Evolutionary conservation across 768 basidiomycete genomes (phyloP).

Genomic region (Tylopilus rubrobrunneus): DNA sequence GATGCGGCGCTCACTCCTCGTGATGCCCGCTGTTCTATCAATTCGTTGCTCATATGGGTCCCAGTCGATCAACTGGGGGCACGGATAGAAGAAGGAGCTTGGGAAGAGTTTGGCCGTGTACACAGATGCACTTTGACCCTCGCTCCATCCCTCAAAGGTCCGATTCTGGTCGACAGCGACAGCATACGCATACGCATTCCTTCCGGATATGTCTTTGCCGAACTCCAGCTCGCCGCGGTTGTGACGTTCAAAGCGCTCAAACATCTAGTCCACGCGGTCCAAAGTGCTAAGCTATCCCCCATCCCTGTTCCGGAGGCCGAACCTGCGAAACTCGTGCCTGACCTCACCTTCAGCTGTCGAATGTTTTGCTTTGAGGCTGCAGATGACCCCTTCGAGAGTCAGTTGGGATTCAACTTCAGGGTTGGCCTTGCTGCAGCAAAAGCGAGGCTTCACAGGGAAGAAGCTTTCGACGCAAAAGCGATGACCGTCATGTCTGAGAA

Average conservation of each 20-base stretch:
- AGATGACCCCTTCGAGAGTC: slow-evolving; percentile 82
- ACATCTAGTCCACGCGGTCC: slow-evolving; percentile 59
- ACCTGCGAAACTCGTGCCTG: slow-evolving; percentile 66
- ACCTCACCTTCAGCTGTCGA: slow-evolving; percentile 54
- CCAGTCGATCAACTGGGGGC: slow-evolving; percentile 37
- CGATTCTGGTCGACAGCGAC: slow-evolving; percentile 54
- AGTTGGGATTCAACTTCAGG: slow-evolving; percentile 68
- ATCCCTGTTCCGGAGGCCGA: slow-evolving; percentile 68
- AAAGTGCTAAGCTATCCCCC: slow-evolving; percentile 46
- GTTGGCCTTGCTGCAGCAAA: slow-evolving; percentile 70
- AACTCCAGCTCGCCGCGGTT: slow-evolving; percentile 68
- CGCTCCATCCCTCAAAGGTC: slow-evolving; percentile 27
- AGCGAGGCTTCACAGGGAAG: slow-evolving; percentile 68
- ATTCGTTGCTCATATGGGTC: slow-evolving; percentile 53
- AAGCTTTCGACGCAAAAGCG: slow-evolving; percentile 77
- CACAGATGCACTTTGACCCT: slow-evolving; percentile 46
- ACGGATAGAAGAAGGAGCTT: slow-evolving; percentile 38
- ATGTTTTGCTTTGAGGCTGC: slow-evolving; percentile 70
- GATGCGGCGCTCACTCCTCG: slow-evolving; percentile 17
- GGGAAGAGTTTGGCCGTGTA: slow-evolving; percentile 73
- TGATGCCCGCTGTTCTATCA: slow-evolving; percentile 33
- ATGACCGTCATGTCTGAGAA: slow-evolving; percentile 46
- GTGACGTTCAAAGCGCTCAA: slow-evolving; percentile 70
- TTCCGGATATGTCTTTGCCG: slow-evolving; percentile 67
- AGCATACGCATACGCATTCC: slow-evolving; percentile 77